These are phyloP conservation scores for Lachnellula cervina DNA, from an alignment of 2,329 filamentous ascomycete species.

Conservation along the genomic window DNA sequence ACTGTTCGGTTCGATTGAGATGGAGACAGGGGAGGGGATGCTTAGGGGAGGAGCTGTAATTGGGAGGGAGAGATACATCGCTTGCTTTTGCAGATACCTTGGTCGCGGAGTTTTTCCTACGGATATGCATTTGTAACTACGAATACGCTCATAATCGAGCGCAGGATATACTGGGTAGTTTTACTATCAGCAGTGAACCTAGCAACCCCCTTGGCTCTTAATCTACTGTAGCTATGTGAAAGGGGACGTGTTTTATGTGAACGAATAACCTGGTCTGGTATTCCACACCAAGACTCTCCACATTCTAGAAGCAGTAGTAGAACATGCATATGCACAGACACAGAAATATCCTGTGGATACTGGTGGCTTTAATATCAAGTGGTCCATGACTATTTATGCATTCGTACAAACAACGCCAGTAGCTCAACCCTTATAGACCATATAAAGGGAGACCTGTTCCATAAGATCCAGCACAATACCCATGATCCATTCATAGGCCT, in stretches of 20 bases:
- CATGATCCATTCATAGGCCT: constrained; percentile 27
- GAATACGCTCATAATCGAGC: background rate
- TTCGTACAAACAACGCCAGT: constrained; percentile 2
- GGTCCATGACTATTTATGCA: background rate
- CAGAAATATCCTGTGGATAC: too few species aligned
- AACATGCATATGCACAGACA: too few species aligned
- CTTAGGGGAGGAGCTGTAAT: background rate
- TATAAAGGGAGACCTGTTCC: too few species aligned
- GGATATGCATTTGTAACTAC: constrained; percentile 15
- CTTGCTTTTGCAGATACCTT: constrained; percentile 20
- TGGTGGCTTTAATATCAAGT: background rate
- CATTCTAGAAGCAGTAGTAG: too few species aligned
- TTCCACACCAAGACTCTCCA: too few species aligned
- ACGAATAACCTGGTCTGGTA: too few species aligned
- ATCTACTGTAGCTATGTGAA: too few species aligned
- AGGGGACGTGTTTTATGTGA: too few species aligned
- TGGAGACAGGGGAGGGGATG: background rate
- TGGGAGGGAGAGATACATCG: constrained; percentile 9
- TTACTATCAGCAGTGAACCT: background rate
- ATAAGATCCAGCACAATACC: too few species aligned
- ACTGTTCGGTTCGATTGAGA: constrained; percentile 53
- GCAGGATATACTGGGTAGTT: background rate
- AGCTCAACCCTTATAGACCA: background rate
- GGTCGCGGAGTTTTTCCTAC: constrained; percentile 16
- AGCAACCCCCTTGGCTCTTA: too few species aligned